Base-by-base conservation (phyloP, 192 early-diverging fungal genomes). In the Coemansia sp. region DNA sequence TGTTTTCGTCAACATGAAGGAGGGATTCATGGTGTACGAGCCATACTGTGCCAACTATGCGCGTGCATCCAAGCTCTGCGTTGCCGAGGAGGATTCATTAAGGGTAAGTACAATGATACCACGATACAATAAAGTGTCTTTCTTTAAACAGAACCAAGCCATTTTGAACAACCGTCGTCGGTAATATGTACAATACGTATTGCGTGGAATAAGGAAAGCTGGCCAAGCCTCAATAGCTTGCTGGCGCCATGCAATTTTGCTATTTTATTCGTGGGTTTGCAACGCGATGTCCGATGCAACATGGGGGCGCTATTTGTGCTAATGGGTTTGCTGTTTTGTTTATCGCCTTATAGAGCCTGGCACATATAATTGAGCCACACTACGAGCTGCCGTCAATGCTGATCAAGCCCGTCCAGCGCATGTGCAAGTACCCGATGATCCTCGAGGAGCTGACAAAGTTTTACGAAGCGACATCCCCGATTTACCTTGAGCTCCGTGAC, bases 391-490 rank as follows among this genome's bases (percentile, higher is more conserved):
- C 92, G 20, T 92, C 91, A 7, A 92, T 93, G 82, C 86, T 99
- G 59, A 99, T 99, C 84, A 96, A 98, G 70, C 98, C 98, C 4
- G 88, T 99, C 9, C 98, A 99, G 81, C 89, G 98, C 55, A 93
- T 98, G 63, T 97, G 96, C 86, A 96, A 96, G 85, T 99, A 99
- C 82, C 96, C 96, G 44, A 80, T 99, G 61, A 87, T 99, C 20
- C 68, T 77, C 21, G 67, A 74, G 44, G 74, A 90, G 63, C 73
- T 89, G 58, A 75, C 87, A 71, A 91, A 90, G 72, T 83, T 83
- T 66, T 90, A 87, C 39, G 80, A 89, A 64, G 75, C 81, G 48
- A 59, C 74, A 24, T 86, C 84, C 63, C 86, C 86, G n/a, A 72
- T 85, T 60, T 85, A 87, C 64, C 56, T 68, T 33, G 90, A 92